Conservation (phyloP, 768 basidiomycete species). For the Fomitopsis pulvina region DNA sequence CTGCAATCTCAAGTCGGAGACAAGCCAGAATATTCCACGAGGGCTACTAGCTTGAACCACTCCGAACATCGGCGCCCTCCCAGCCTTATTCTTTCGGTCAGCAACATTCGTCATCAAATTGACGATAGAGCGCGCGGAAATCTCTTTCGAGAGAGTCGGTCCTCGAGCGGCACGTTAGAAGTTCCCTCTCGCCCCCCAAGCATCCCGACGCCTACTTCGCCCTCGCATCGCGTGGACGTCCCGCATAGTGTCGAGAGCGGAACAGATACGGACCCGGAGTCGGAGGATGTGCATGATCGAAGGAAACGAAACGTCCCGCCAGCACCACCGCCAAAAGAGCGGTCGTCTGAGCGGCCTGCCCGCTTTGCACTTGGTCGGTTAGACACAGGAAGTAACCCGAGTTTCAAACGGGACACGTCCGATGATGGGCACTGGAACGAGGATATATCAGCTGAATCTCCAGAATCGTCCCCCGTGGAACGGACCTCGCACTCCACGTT, state of each 20-base stretch:
- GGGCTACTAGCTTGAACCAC: neutral
- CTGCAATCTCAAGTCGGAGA: neutral
- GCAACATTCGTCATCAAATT: constrained; percentile 8
- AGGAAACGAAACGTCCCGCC: constrained; percentile 8
- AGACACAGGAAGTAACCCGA: constrained; percentile 6
- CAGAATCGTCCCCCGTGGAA: constrained; percentile 59
- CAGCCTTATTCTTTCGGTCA: constrained; percentile 11
- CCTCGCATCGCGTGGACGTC: constrained; percentile 60
- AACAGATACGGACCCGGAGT: constrained; percentile 63
- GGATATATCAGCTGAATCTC: constrained; percentile 21
- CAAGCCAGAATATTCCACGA: neutral
- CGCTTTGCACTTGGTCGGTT: constrained; percentile 26
- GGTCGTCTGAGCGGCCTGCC: constrained; percentile 6
- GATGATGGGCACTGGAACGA: constrained; percentile 32
- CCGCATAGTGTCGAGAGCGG: constrained; percentile 70
- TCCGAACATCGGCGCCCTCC: constrained; percentile 6
- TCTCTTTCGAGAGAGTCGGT: neutral
- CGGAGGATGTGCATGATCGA: constrained; percentile 26
- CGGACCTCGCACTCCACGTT: constrained; percentile 66
- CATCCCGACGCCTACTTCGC: constrained; percentile 47
- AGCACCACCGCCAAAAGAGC: constrained; percentile 18
- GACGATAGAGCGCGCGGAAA: constrained; percentile 12
- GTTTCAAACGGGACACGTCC: constrained; percentile 16
- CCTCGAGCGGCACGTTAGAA: constrained; percentile 12
- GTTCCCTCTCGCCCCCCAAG: constrained; percentile 25